phyloP scores from a whole-genome alignment of 495 filamentous ascomycete species.

The Tuber microsphaerosporum region DNA sequence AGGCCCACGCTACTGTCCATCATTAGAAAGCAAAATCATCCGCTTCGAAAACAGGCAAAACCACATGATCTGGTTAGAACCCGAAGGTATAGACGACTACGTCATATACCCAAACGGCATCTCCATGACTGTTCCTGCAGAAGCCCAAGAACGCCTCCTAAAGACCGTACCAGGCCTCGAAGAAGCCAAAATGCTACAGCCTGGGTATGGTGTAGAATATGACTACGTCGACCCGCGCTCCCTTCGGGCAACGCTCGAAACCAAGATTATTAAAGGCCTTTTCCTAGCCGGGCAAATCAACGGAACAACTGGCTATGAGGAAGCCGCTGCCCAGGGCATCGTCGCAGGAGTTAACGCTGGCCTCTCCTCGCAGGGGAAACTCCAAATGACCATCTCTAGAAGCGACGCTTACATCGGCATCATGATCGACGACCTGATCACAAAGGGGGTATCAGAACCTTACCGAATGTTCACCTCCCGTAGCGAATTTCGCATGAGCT shows the following conservation, averaged over 20 bases:
- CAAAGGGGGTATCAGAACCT: constrained; percentile 92
- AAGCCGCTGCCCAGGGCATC: constrained; percentile 89
- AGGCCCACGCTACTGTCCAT: constrained; percentile 91
- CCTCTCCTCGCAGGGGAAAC: constrained; percentile 59
- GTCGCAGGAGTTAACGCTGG: constrained; percentile 92
- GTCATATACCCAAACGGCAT: constrained; percentile 95
- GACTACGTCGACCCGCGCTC: constrained; percentile 95
- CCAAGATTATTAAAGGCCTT: constrained; percentile 80
- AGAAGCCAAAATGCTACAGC: constrained; percentile 85
- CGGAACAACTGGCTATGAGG: constrained; percentile 96
- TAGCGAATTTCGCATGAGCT: constrained; percentile 87
- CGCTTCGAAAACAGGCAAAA: constrained; percentile 69
- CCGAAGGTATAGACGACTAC: constrained; percentile 86
- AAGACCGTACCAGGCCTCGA: constrained; percentile 80
- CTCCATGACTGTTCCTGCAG: constrained; percentile 87
- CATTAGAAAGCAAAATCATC: constrained; percentile 88
- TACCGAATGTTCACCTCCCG: constrained; percentile 98
- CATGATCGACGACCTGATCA: constrained; percentile 98
- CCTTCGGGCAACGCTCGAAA: constrained; percentile 79
- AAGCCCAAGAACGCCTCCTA: constrained; percentile 74
- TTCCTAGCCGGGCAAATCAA: constrained; percentile 97
- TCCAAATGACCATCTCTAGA: constrained; percentile 61
- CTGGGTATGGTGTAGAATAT: constrained; percentile 96
- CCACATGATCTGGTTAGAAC: constrained; percentile 93
- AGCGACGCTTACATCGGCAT: constrained; percentile 93